Evolutionary conservation across 176 grass and related monocot species (phyloP), one percentile per base, ranked within the genome.

Genomic region (Bromus sterilis): DNA sequence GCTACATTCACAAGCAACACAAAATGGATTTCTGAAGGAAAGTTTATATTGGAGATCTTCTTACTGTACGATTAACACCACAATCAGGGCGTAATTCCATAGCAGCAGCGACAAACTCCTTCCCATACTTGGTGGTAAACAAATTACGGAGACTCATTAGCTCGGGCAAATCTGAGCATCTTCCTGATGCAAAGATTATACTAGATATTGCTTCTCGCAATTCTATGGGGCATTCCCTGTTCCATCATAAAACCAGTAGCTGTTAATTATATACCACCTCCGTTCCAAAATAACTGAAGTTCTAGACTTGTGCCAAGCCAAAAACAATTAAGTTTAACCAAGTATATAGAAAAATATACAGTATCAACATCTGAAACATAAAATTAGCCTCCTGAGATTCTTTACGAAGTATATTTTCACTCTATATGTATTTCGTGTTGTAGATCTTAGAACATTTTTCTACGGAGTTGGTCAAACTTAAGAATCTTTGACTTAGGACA

Each of bases 91-190:
- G 84, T 78, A 99, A 84, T 86, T 99, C 96, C 56, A 89, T 89
- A 79, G 93, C 93, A 26, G 76, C 85, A 89, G 80, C 80, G 44
- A 88, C 89, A 83, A 99, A 99, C 77, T 99, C 96, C 82, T 99
- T 99, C 20, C 93, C 93, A 71, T 99, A 99, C 77, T 99, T 99
- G 70, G 90, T 89, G 77, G 81, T 85, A 71, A 95, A 98, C 75
- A 98, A 91, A 87, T 93, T 98, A 36, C 82, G 86, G 43, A 95
- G 78, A 81, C 91, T 86, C 82, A 91, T 80, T 78, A 95, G 81
- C 72, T 99, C 96, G 56, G 96, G 96, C 89, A 99, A 86, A 85
- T 99, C 96, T 82, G 93, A 99, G 84, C 96, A 99, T 88, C 96
- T 95, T 82, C 88, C 85, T 35, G 96, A 95, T 76, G 96, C 93